Conservation (phyloP, 768 basidiomycete genomes). For the Chalciporus chontae region DNA sequence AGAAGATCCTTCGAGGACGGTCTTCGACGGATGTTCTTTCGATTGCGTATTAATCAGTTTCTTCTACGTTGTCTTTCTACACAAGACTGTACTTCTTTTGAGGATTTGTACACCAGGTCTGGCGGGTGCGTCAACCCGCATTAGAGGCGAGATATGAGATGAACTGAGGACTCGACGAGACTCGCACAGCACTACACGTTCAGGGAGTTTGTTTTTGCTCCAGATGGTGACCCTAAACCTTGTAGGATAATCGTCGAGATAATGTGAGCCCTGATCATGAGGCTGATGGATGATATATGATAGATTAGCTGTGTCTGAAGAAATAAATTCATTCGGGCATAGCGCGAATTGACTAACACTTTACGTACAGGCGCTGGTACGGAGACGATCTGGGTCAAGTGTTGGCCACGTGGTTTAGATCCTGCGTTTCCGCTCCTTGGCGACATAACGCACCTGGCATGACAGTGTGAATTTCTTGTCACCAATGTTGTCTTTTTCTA, state of each 20-base stretch:
- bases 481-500: constrained; percentile 21
- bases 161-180: not conserved
- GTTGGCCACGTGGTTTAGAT: constrained; percentile 24
- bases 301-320: not conserved
- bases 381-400: not conserved
- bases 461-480: constrained; percentile 30
- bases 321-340: not conserved
- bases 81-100: constrained; percentile 9
- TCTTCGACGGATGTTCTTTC: constrained; percentile 19
- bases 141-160: too few relatives aligned
- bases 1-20: constrained; percentile 18
- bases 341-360: not conserved
- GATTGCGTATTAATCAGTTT: constrained; percentile 16
- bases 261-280: constrained; percentile 1
- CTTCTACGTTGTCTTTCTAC: constrained; percentile 17
- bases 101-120: not conserved
- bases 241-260: not conserved
- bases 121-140: not conserved
- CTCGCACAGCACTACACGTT: not conserved
- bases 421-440: constrained; percentile 5
- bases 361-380: constrained; percentile 4
- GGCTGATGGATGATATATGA: not conserved
- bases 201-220: not conserved
- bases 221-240: not conserved
- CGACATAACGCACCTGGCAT: constrained; percentile 18